Percentiles rank a stretch among this genome's conserved stretches.
These are phyloP conservation scores for Shiraia bambusicola DNA, from an alignment of 2,329 filamentous ascomycete species.

Conservation along the genomic window DNA sequence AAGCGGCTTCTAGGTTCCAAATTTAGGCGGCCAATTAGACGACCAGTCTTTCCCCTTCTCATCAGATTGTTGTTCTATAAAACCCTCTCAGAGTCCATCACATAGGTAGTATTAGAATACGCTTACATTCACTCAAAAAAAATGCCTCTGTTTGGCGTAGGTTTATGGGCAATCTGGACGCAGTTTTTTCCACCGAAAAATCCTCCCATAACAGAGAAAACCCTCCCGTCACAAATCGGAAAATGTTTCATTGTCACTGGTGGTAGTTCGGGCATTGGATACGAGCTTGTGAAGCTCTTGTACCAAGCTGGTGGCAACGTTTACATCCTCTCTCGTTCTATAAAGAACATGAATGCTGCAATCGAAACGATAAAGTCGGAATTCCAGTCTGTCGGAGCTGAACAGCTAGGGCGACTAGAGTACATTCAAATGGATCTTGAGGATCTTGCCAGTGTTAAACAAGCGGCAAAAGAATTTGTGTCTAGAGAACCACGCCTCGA, in stretches of 20 bases:
- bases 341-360: constrained; percentile 48
- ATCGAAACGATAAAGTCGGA: constrained; percentile 48
- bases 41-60: no score
- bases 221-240: constrained; percentile 13
- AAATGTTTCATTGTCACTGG: constrained; percentile 21
- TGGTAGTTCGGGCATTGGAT: constrained; percentile 48
- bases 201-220: constrained; percentile 34
- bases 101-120: no score
- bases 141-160: neutral
- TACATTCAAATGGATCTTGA: constrained; percentile 40
- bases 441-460: constrained; percentile 39
- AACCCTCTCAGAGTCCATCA: no score
- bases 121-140: no score
- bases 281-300: constrained; percentile 55
- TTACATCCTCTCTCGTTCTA: constrained; percentile 54
- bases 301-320: constrained; percentile 56
- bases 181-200: neutral
- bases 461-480: constrained; percentile 35
- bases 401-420: constrained; percentile 4
- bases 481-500: constrained; percentile 38
- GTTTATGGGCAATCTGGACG: neutral
- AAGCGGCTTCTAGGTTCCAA: no score
- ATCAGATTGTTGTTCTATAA: no score
- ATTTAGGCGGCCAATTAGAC: no score
- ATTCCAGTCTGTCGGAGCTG: constrained; percentile 29